Conservation (phyloP, 441 rosid genomes). For the Theobroma grandiflorum region DNA sequence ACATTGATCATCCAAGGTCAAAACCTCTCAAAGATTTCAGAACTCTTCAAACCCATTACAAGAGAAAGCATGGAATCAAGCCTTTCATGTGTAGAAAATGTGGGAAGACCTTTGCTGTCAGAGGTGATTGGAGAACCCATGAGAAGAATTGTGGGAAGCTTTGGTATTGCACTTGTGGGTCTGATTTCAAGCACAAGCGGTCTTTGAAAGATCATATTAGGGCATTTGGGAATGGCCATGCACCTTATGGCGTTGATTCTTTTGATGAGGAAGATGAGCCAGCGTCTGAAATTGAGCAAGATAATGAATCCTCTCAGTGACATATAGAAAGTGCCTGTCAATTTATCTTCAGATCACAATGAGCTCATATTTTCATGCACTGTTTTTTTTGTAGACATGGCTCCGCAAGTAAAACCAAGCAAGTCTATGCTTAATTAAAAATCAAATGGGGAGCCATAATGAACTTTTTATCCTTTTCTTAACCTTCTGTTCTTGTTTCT, state of each 20-base stretch:
- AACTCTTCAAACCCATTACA: slow-evolving; percentile 98
- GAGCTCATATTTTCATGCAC: slow-evolving; percentile 25
- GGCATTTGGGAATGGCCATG: slow-evolving; percentile 89
- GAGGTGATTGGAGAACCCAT: slow-evolving; percentile 99
- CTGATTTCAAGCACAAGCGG: slow-evolving; percentile 96
- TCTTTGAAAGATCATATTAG: slow-evolving; percentile 92
- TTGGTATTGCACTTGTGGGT: slow-evolving; percentile 95
- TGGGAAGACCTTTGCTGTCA: slow-evolving; percentile 91
- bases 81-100: slow-evolving; percentile 94
- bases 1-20: slow-evolving; percentile 92
- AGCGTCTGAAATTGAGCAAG: slow-evolving; percentile 80
- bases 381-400: background rate
- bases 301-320: slow-evolving; percentile 56
- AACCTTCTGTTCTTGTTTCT: slow-evolving; percentile 27
- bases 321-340: background rate
- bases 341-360: slow-evolving; percentile 20
- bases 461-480: background rate
- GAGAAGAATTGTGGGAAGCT: slow-evolving; percentile 99
- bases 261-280: slow-evolving; percentile 76
- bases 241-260: slow-evolving; percentile 68
- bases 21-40: slow-evolving; percentile 93
- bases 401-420: background rate
- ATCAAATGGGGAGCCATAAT: background rate
- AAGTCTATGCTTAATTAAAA: background rate
- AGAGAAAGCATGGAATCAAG: slow-evolving; percentile 88